Conservation (phyloP, 2,329 filamentous ascomycete genomes). For the Fusarium sp. region DNA sequence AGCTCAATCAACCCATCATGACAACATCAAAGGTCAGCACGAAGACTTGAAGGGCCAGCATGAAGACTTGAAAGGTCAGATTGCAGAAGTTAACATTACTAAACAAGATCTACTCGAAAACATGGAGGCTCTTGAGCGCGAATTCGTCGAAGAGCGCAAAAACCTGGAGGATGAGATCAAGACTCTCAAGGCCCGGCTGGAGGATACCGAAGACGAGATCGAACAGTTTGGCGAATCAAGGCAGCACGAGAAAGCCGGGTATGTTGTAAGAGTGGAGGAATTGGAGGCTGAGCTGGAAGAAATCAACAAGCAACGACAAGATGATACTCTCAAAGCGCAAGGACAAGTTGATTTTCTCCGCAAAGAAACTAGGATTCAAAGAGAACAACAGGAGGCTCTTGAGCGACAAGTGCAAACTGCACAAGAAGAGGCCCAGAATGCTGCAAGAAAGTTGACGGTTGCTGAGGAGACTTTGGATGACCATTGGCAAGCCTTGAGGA, state of each 20-base stretch:
- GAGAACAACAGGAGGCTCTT: conserved; percentile 70
- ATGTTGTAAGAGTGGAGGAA: conserved; percentile 75
- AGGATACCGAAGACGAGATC: conserved; percentile 93
- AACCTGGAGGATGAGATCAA: conserved; percentile 85
- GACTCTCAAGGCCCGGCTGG: conserved; percentile 79
- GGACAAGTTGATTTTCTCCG: conserved; percentile 73
- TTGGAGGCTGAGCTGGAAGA: conserved; percentile 80
- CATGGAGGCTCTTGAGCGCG: conserved; percentile 89
- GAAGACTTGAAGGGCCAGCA: conserved; percentile 66
- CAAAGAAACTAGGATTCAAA: conserved; percentile 70
- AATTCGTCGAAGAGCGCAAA: conserved; percentile 88
- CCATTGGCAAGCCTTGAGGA: conserved; percentile 68
- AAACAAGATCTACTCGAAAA: conserved; percentile 96
- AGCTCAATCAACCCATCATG: conserved; percentile 67
- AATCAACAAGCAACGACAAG: conserved; percentile 68
- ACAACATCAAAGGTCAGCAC: conserved; percentile 71
- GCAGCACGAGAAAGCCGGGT: conserved; percentile 81
- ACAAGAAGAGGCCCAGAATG: conserved; percentile 66
- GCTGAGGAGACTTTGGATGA: conserved; percentile 66
- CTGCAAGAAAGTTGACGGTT: conserved; percentile 64
- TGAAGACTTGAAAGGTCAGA: conserved; percentile 71
- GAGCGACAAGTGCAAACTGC: conserved; percentile 68
- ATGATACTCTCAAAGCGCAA: conserved; percentile 69
- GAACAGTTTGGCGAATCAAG: conserved; percentile 85
- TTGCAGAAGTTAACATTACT: conserved; percentile 89